Evolutionary conservation across 169 alveolate species (phyloP).

Genomic region (Fabrea salina): DNA sequence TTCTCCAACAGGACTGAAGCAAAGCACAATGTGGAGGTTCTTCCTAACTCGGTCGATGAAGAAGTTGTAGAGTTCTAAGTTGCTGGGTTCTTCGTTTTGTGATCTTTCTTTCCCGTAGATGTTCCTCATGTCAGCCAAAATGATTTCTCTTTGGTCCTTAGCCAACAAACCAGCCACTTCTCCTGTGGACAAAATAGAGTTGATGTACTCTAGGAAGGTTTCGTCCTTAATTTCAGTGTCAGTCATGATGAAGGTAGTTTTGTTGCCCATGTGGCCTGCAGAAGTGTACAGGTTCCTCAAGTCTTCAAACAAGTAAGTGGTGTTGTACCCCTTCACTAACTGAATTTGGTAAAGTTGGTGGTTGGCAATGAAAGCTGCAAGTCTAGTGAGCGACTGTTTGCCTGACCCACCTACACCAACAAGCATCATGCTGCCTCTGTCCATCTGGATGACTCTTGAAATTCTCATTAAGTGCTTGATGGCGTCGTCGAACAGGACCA

Average conservation of each 20-base stretch:
- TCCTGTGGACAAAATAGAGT: constrained; percentile 92
- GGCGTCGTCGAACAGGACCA: constrained; percentile 96
- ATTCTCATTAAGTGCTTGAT: constrained; percentile 92
- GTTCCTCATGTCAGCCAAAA: constrained; percentile 76
- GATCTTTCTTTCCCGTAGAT: constrained; percentile 32
- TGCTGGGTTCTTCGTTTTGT: constrained; percentile 58
- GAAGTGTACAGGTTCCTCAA: constrained; percentile 83
- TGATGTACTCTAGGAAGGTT: constrained; percentile 92
- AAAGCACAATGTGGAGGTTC: constrained; percentile 91
- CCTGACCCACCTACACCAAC: constrained; percentile 97
- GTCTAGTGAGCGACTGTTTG: constrained; percentile 92
- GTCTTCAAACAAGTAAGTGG: constrained; percentile 89
- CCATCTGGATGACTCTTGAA: constrained; percentile 87
- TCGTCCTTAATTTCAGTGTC: constrained; percentile 95
- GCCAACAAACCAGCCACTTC: constrained; percentile 94
- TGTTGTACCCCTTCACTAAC: constrained; percentile 88
- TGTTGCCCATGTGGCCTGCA: constrained; percentile 88
- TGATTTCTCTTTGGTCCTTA: constrained; percentile 90
- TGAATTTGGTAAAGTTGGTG: constrained; percentile 85
- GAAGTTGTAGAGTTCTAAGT: constrained; percentile 77
- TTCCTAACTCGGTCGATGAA: constrained; percentile 93
- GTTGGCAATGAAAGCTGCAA: constrained; percentile 89
- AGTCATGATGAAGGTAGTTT: constrained; percentile 92
- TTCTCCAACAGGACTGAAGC: constrained; percentile 96
- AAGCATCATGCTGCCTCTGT: constrained; percentile 75